Base-by-base conservation (phyloP, 2,329 filamentous ascomycete species). In the Aureobasidium melanogenum region DNA sequence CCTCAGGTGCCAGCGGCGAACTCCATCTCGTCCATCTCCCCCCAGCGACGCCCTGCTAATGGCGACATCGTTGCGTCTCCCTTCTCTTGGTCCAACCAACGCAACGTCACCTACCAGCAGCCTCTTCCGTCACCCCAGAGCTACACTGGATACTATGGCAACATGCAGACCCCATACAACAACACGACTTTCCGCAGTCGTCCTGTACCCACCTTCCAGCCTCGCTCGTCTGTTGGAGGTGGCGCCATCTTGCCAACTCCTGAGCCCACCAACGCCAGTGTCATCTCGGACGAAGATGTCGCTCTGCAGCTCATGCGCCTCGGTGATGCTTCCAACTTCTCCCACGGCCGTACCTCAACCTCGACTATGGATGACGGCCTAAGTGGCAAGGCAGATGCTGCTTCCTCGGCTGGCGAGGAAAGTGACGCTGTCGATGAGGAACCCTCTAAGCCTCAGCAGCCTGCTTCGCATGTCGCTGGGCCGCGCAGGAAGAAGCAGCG, bases 21-120 rank as follows among this genome's bases (percentile, higher is more conserved):
- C n/a, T 97, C 93, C n/a, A 91, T 93, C 69, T 93, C 92, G n/a
- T 97, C 93, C 22, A 88, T 96, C 56, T 97, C 93, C 30, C 93
- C 93, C 63, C 90, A 91, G 71, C 88, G 93, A 70, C 89, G 91
- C 55, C 43, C 56, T 50, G 80, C 89, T 76, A 89, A 77, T 74
- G 88, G 78, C 79, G 89, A 78, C 78, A 87, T 71, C 73, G 87
- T 71, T 73, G 96, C 79, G 43, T 65, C 63, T 32, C 63, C 63
- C 7, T 95, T 89, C 71, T 83, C 88, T 54, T 85, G 86, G 67
- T 84, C 86, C 30, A 84, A 85, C 55, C 89, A 94, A 69, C 89
- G 91, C 68, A 88, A 88, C 6, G 95, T 94, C 71, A 83, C 83
- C 65, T 90, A 90, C 70, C 83, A 87, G 62, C 87, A 88, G 58